Percentiles rank a stretch among this genome's conserved stretches.
phyloP scores from a whole-genome alignment of 2,329 filamentous ascomycete genomes.

The Alternaria sp. region DNA sequence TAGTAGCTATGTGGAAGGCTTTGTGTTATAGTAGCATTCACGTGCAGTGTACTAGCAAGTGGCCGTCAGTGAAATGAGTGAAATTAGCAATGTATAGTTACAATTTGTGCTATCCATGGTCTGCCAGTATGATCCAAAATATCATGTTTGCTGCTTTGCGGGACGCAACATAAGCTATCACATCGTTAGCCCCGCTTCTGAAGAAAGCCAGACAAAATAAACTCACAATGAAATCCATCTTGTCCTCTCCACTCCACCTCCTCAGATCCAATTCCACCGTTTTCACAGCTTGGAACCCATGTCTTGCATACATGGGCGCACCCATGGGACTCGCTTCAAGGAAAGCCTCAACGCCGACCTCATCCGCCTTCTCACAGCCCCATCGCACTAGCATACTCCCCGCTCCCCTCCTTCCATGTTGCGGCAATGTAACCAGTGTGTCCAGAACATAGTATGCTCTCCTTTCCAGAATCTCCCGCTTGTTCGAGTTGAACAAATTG shows the following conservation, averaged over 20 bases:
- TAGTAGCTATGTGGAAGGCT: not conserved
- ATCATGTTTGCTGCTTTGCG: not conserved
- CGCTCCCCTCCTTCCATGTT: conserved; percentile 42
- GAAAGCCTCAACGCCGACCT: conserved; percentile 38
- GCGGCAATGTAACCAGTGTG: conserved; percentile 39
- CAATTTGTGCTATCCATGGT: not conserved
- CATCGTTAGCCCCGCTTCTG: not conserved
- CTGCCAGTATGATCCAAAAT: not conserved
- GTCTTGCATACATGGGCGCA: conserved; percentile 40
- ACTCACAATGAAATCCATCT: conserved; percentile 41
- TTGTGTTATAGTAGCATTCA: not conserved
- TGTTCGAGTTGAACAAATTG: conserved; percentile 29
- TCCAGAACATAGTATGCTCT: conserved; percentile 38
- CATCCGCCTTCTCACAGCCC: conserved; percentile 42
- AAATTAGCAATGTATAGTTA: not conserved
- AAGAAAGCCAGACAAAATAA: not conserved
- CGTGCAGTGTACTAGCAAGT: not conserved
- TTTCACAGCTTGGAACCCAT: conserved; percentile 38
- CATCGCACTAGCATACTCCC: conserved; percentile 41
- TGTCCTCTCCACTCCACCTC: conserved; percentile 34
- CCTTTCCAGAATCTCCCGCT: conserved; percentile 30
- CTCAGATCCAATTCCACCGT: conserved; percentile 40
- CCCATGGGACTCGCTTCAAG: conserved; percentile 45
- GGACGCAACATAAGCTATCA: conserved; percentile 8
- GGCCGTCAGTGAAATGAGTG: not conserved